Conservation (phyloP, 2,329 filamentous ascomycete genomes). For the Exophiala phaeomuriformis region DNA sequence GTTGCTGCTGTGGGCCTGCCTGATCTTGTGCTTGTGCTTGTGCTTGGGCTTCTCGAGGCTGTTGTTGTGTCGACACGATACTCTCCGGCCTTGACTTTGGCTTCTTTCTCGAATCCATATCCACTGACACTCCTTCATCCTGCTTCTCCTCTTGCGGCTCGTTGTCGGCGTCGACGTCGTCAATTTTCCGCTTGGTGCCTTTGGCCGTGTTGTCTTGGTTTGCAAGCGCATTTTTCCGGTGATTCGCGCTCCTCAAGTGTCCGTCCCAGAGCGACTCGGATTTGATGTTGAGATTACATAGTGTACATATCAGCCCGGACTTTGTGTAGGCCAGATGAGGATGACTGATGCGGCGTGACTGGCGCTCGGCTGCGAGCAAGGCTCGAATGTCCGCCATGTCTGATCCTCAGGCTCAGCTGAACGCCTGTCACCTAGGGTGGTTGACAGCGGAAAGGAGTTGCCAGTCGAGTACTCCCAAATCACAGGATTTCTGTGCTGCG, state of each 20-base stretch:
- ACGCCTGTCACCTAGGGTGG: too few relatives aligned
- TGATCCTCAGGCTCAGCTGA: background rate
- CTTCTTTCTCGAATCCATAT: conserved; percentile 20
- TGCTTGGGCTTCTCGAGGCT: too few relatives aligned
- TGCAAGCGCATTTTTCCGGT: conserved; percentile 35
- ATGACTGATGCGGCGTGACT: conserved; percentile 64
- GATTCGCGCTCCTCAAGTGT: conserved; percentile 49
- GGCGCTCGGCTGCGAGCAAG: conserved; percentile 69
- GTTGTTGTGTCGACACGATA: conserved; percentile 17
- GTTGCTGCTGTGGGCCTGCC: background rate
- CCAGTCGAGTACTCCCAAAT: too few relatives aligned
- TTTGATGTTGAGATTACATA: conserved; percentile 59
- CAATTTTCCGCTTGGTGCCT: conserved; percentile 51
- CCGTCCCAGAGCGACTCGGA: conserved; percentile 60
- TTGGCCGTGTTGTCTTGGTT: conserved; percentile 29
- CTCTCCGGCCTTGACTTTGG: conserved; percentile 27
- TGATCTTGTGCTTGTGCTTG: background rate
- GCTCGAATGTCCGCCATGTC: conserved; percentile 72
- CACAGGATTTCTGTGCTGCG: too few relatives aligned
- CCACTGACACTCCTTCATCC: conserved; percentile 1
- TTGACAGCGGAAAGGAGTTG: too few relatives aligned
- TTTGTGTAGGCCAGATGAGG: conserved; percentile 62
- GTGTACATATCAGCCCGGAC: conserved; percentile 58
- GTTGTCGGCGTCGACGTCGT: conserved; percentile 36
- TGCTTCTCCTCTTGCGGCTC: conserved; percentile 25